Conservation (phyloP, 768 basidiomycete species). For the Dentipellis sp. region DNA sequence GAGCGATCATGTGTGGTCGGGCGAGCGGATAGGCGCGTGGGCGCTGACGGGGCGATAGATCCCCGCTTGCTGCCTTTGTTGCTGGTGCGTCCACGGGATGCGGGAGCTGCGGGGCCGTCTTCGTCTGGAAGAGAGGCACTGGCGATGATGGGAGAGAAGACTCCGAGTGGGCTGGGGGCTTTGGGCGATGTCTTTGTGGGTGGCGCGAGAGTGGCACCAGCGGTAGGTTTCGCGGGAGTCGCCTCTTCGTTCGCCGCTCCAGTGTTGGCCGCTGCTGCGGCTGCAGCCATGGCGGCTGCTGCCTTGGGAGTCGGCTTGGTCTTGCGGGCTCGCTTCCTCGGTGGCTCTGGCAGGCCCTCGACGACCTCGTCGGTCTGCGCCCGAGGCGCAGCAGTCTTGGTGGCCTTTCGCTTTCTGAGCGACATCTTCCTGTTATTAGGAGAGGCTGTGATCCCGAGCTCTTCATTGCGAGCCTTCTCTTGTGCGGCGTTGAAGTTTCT, state of each 20-base stretch:
- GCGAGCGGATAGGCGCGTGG: conserved; percentile 7
- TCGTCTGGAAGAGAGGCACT: neutral
- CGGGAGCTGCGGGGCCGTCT: neutral
- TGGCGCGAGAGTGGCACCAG: neutral
- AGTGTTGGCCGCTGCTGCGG: neutral
- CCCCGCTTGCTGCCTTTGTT: conserved; percentile 4
- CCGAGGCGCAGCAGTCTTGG: conserved; percentile 6
- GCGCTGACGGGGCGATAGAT: neutral
- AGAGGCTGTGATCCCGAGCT: neutral
- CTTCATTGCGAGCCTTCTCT: conserved; percentile 4
- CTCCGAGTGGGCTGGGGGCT: conserved; percentile 11
- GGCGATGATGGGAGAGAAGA: conserved; percentile 6
- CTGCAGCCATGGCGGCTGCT: neutral
- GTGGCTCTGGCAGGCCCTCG: conserved; percentile 7
- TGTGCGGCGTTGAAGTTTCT: conserved; percentile 13
- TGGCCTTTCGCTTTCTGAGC: neutral
- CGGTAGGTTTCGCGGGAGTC: neutral
- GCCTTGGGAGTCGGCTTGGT: neutral
- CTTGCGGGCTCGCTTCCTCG: conserved; percentile 10
- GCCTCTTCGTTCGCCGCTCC: neutral
- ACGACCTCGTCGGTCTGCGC: conserved; percentile 3
- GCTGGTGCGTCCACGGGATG: conserved; percentile 4
- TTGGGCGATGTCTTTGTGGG: neutral
- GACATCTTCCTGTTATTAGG: conserved; percentile 5
- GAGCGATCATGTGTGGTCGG: conserved; percentile 3